Base-by-base conservation (phyloP, 169 alveolate species). In the Theileria orientalis region DNA sequence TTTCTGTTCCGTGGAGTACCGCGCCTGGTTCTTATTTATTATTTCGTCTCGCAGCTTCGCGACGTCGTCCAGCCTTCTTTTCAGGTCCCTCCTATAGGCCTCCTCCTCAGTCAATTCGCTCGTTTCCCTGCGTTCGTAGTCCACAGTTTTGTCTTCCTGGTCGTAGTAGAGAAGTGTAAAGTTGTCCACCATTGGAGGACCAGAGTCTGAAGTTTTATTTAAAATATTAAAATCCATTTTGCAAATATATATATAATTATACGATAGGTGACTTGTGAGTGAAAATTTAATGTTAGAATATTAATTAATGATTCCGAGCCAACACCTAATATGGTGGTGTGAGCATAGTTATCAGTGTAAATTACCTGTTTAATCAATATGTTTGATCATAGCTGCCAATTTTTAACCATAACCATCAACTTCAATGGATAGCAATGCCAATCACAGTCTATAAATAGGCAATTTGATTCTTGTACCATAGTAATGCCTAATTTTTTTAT, bases 181-280 rank as follows among this genome's bases (percentile, higher is more conserved):
- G 47, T 79, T 79, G 62, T 79, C 87, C 8, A 79, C 78, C 44
- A 79, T 73, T 9, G 83, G 84, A 8, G 79, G 79, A 42, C 72
- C 72, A 27, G 60, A 21, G 35, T 40, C 57, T 6, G 59, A 25
- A 40, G 27, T 19, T n/a, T 23, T 9, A n/a, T 40, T 1, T 1
- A 37, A 40, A 1, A 44, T 14, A 62, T 27, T 42, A 23, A 62
- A 62, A 35, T 62, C 16, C 13, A 62, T 27, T 49, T 2, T 21
- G n/a, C 30, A 25, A 27, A 32, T n/a, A 62, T 40, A 40, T 35
- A 62, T 33, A 62, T 33, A 23, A 27, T 51, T 51, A n/a, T n/a
- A n/a, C n/a, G n/a, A n/a, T n/a, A n/a, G n/a, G n/a, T n/a, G n/a
- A n/a, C n/a, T n/a, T n/a, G n/a, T n/a, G n/a, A n/a, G 13, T 35